Base-by-base conservation (phyloP, 257 asterid species). In the Ocimum tenuiflorum region DNA sequence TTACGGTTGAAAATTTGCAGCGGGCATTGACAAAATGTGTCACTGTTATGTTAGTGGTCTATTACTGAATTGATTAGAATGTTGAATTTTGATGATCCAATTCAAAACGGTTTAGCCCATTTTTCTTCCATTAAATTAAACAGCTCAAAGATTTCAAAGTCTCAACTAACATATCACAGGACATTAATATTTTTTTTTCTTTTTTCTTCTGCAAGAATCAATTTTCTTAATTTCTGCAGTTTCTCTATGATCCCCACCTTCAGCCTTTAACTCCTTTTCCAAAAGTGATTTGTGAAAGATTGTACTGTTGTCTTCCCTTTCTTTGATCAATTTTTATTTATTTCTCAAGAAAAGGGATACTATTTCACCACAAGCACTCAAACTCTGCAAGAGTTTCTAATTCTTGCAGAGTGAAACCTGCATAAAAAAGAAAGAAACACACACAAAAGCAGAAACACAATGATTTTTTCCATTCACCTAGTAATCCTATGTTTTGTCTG, bases 201-300 rank as follows among this genome's bases (percentile, higher is more conserved):
- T 19, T 47, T 33, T n/a, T 36, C 45, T 42, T 14, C 46, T 13
- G 8, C 66, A 52, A 54, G 65, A 71, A n/a, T 38, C 13, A n/a
- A 7, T 35, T 8, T 33, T 63, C 60, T 67, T 69, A 55, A 54
- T 35, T 19, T 60, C 20, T 27, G n/a, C 38, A 6, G 41, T 59
- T 59, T 60, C 73, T 72, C 64, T 79, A 11, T 64, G 72, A 59
- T 65, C 79, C 78, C 81, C 79, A 75, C 83, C 72, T 47, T 51
- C 33, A 54, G 66, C 50, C 70, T 70, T 73, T 73, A 65, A 17
- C 60, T 72, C 64, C 73, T 77, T 70, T 67, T n/a, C 22, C 71
- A 49, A 73, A 77, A 73, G 81, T 67, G 77, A 65, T 60, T 73
- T 71, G 49, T 80, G 65, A 75, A 67, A 60, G 52, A 45, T 67